These are phyloP conservation scores for Cercospora sesami DNA, from an alignment of 2,329 filamentous ascomycete species.

Conservation along the genomic window DNA sequence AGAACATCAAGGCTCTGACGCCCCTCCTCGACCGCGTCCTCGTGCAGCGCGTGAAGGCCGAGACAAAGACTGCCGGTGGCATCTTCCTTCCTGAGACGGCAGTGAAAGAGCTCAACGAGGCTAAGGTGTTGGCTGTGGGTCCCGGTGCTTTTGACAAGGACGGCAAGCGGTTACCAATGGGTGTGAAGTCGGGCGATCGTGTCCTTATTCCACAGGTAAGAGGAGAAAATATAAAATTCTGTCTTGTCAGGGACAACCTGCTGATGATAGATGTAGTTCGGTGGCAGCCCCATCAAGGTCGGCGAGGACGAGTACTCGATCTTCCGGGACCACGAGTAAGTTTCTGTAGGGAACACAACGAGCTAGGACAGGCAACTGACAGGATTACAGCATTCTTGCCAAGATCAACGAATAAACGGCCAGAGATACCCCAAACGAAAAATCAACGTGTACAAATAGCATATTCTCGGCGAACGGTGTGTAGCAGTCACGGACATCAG, in stretches of 20 bases:
- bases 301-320: slow-evolving; percentile 95
- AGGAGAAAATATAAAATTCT: neutral
- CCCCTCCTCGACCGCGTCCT: slow-evolving; percentile 98
- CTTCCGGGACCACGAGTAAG: slow-evolving; percentile 95
- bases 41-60: slow-evolving; percentile 95
- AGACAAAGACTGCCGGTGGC: slow-evolving; percentile 91
- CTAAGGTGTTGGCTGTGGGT: slow-evolving; percentile 91
- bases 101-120: slow-evolving; percentile 98
- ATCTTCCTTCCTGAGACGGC: slow-evolving; percentile 97
- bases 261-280: slow-evolving; percentile 61
- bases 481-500: slow-evolving; percentile 8
- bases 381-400: slow-evolving; percentile 72
- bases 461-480: slow-evolving; percentile 19
- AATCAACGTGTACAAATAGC: slow-evolving; percentile 32
- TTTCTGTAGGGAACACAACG: too few species aligned
- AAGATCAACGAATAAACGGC: slow-evolving; percentile 90
- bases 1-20: slow-evolving; percentile 90
- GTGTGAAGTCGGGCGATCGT: slow-evolving; percentile 80
- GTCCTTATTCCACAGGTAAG: slow-evolving; percentile 93
- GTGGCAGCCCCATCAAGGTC: slow-evolving; percentile 93
- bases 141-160: slow-evolving; percentile 85
- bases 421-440: slow-evolving; percentile 22
- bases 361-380: slow-evolving; percentile 24
- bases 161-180: slow-evolving; percentile 82
- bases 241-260: too few species aligned